Percentiles rank a stretch among this genome's conserved stretches.
phyloP scores from a whole-genome alignment of 177 flowering plant species.

The Vitis hybrid region DNA sequence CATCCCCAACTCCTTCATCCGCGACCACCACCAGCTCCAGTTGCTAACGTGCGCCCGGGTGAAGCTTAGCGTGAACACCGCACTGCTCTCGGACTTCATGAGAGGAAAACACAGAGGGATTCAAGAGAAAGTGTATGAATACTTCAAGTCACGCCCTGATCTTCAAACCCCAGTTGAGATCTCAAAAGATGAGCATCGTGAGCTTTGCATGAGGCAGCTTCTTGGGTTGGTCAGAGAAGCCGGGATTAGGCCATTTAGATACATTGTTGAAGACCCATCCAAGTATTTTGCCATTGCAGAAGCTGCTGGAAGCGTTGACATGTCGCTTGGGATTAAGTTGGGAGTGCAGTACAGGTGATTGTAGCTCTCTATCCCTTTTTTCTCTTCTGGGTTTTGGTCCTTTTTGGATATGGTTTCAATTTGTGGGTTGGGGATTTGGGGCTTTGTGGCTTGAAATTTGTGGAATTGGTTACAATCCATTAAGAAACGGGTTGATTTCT shows the following conservation, averaged over 20 bases:
- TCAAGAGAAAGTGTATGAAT: constrained; percentile 68
- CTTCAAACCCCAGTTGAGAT: constrained; percentile 90
- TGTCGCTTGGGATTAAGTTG: constrained; percentile 84
- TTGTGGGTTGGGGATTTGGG: not conserved
- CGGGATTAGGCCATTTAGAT: constrained; percentile 63
- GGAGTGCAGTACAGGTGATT: constrained; percentile 92
- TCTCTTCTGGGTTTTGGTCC: not conserved
- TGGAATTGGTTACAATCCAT: no score
- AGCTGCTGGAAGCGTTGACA: constrained; percentile 84
- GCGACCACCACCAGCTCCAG: constrained; percentile 14
- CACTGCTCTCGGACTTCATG: constrained; percentile 54
- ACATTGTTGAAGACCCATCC: constrained; percentile 66
- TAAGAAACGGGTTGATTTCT: no score
- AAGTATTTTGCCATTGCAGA: constrained; percentile 82
- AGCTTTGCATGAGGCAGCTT: constrained; percentile 85
- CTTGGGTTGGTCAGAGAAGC: constrained; percentile 73
- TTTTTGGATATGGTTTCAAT: not conserved
- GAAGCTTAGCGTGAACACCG: constrained; percentile 38
- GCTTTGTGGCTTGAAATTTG: not conserved
- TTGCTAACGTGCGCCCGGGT: constrained; percentile 39
- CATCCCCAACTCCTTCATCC: not conserved
- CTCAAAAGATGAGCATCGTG: constrained; percentile 65
- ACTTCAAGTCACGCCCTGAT: constrained; percentile 78
- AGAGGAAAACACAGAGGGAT: constrained; percentile 78
- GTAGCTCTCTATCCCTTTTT: not conserved